Conservation (phyloP, 2,329 filamentous ascomycete genomes). For the Scedosporium minutisporum region DNA sequence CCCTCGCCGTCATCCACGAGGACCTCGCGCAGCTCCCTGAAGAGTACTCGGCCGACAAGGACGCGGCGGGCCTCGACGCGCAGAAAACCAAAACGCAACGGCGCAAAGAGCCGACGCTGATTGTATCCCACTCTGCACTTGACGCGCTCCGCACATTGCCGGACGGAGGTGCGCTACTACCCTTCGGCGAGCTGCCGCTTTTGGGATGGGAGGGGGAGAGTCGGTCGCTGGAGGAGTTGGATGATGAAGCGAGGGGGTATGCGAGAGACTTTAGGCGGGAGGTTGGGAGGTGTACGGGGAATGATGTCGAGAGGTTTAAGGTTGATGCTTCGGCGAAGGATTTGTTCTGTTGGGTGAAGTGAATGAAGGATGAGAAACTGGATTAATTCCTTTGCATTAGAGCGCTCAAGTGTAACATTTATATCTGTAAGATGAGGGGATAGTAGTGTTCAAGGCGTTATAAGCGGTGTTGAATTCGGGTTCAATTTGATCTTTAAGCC, state of each 20-base stretch:
- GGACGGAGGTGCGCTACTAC: constrained; percentile 30
- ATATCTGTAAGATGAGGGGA: too few relatives aligned
- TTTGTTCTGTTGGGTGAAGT: constrained; percentile 47
- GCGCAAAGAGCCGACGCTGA: constrained; percentile 26
- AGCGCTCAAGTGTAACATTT: too few relatives aligned
- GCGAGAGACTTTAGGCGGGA: constrained; percentile 47
- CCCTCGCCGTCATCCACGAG: constrained; percentile 64
- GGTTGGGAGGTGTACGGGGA: constrained; percentile 55
- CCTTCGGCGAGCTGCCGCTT: constrained; percentile 42
- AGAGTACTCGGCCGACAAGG: constrained; percentile 38
- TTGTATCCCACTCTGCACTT: constrained; percentile 28
- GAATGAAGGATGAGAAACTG: neutral
- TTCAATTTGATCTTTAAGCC: too few relatives aligned
- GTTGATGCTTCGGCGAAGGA: constrained; percentile 39
- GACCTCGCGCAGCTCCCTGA: constrained; percentile 68
- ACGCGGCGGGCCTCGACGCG: constrained; percentile 7
- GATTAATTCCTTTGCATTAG: neutral
- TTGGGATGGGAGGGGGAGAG: constrained; percentile 54
- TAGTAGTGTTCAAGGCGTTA: too few relatives aligned
- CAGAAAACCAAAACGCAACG: constrained; percentile 15
- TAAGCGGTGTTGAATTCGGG: too few relatives aligned
- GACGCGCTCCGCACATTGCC: constrained; percentile 40
- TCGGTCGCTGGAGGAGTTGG: constrained; percentile 29
- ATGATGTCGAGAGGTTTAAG: constrained; percentile 15
- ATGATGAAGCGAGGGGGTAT: constrained; percentile 39